A percentile compares a stretch with the other conserved stretches of the same genome.
Evolutionary conservation across 257 asterid genomes (phyloP).

Genomic region (Gentiana dahurica): DNA sequence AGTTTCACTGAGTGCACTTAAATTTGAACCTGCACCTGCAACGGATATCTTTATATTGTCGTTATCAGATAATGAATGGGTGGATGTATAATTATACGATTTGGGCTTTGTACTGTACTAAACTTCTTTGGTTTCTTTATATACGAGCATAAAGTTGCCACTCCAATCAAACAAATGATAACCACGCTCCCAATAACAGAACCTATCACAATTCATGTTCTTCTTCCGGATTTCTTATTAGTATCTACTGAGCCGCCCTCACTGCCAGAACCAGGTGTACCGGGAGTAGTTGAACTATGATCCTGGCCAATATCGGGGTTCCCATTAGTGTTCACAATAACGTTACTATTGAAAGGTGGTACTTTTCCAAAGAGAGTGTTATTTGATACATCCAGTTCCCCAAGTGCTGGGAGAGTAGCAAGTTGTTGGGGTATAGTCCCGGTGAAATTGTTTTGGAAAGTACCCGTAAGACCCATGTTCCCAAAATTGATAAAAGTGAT

Average conservation of each 20-base stretch:
- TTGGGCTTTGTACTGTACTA: conserved; percentile 74
- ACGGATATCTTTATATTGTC: conserved; percentile 80
- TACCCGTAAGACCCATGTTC: conserved; percentile 69
- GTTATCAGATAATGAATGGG: conserved; percentile 72
- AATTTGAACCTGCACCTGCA: conserved; percentile 74
- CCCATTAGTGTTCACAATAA: conserved; percentile 44
- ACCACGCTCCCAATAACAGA: conserved; percentile 46
- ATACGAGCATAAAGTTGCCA: conserved; percentile 57
- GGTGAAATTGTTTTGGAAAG: conserved; percentile 68
- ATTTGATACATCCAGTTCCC: conserved; percentile 66
- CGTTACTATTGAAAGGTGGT: conserved; percentile 49
- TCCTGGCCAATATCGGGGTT: conserved; percentile 69
- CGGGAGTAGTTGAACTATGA: conserved; percentile 8
- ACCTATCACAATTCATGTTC: conserved; percentile 39
- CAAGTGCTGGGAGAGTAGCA: conserved; percentile 40
- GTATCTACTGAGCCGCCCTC: conserved; percentile 8
- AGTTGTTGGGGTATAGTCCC: conserved; percentile 67
- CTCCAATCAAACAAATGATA: conserved; percentile 46
- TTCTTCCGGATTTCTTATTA: conserved; percentile 24
- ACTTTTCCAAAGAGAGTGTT: conserved; percentile 62
- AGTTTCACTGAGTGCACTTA: conserved; percentile 45
- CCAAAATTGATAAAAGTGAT: conserved; percentile 71
- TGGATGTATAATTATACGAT: conserved; percentile 66
- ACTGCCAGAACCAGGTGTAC: conserved; percentile 15
- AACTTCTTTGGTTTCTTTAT: conserved; percentile 53